Base-by-base conservation (phyloP, 805 yeast genomes). In the Yarrowia phangngaensis region DNA sequence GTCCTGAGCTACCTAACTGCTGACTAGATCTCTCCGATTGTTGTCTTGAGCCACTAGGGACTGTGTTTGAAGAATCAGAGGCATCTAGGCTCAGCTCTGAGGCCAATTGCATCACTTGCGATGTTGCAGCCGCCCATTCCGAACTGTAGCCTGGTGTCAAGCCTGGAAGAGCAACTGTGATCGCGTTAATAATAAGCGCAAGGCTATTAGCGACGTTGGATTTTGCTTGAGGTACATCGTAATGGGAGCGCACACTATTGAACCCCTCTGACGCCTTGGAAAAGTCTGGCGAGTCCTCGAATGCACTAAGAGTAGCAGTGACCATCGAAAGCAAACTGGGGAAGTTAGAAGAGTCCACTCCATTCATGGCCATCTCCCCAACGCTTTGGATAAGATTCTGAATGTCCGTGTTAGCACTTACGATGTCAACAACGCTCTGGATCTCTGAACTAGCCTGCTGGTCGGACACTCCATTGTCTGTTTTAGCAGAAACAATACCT, bases 391-490 rank as follows among this genome's bases (percentile, higher is more conserved):
- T 41, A 6, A 41, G 48, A 22, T 30, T 30, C 48, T 41, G 48
- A 7, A 41, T 17, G 22, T 41, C 48, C 2, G 35, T 29, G 48
- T 41, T 41, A 13, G 34, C 35, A 20, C 29, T 29, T 8, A 41
- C 35, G 23, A 41, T 41, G 35, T 41, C 48, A 17, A 41, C 48
- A 9, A 41, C 35, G 29, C 35, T 30, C 35, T 41, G 48, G 48
- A 41, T 41, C 48, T 41, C 48, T 2, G 48, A 41, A 16, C 35
- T 41, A 16, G 48, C 48, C 48, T 41, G 48, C 35, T 30, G 29
- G 48, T 41, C 48, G n/a, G 48, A 41, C 28, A 41, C 48, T 20
- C 22, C 34, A 35, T 20, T 22, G 35, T 41, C 48, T 3, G 48
- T 41, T 8, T 41, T 41, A 14, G 48, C 48, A 2, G 48, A 28